phyloP scores from a whole-genome alignment of 1,284 basidiomycete genomes.

The Salmacisia buchloeana region DNA sequence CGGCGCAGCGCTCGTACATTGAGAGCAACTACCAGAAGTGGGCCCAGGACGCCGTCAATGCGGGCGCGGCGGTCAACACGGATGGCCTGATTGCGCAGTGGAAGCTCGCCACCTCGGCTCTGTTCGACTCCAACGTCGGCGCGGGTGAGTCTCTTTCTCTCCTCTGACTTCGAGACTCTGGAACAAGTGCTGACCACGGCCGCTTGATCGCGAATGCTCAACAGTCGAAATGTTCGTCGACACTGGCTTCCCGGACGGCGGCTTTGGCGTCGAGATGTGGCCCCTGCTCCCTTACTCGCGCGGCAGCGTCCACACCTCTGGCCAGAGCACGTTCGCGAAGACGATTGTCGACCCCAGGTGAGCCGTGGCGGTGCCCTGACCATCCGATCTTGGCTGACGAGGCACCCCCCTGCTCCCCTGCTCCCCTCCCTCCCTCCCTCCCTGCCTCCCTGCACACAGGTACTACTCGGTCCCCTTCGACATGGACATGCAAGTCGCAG shows the following conservation, averaged over 20 bases:
- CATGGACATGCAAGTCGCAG: conserved; percentile 47
- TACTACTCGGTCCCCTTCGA: conserved; percentile 44
- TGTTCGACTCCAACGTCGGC: conserved; percentile 17
- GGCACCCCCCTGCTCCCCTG: too few relatives aligned
- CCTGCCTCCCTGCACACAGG: too few relatives aligned
- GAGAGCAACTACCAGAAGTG: conserved; percentile 22
- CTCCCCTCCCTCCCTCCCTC: too few relatives aligned
- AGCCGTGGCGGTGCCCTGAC: too few relatives aligned
- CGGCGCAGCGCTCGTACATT: conserved; percentile 30
- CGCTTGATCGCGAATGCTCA: conserved; percentile 7
- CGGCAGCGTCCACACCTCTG: conserved; percentile 27
- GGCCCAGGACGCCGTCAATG: conserved; percentile 25
- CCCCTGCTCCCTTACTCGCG: conserved; percentile 35
- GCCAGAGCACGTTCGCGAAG: conserved; percentile 16
- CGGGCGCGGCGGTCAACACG: conserved; percentile 32
- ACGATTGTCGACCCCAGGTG: conserved; percentile 36
- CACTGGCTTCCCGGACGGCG: conserved; percentile 26
- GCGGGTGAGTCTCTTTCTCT: not conserved
- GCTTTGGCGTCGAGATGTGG: conserved; percentile 43
- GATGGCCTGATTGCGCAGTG: conserved; percentile 29
- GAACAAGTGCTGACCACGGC: not conserved
- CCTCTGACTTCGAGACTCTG: not conserved
- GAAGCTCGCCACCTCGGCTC: conserved; percentile 20
- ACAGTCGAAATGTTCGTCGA: conserved; percentile 42
- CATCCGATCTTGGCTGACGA: too few relatives aligned